These are phyloP conservation scores for Coemansia brasiliensis DNA, from an alignment of 192 early-diverging fungal genomes.

Conservation along the genomic window DNA sequence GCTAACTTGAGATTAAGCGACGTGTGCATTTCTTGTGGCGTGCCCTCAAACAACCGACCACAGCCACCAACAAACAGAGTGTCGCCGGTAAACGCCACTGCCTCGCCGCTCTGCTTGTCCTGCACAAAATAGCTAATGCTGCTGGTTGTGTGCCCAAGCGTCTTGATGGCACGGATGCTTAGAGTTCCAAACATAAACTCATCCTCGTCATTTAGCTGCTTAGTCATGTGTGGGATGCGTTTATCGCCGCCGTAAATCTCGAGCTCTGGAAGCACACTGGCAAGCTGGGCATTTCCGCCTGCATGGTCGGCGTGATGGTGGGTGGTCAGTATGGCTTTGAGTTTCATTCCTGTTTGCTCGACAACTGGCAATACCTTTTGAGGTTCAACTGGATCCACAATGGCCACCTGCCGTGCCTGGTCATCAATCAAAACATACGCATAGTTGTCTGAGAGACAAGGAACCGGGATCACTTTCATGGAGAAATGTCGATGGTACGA, in stretches of 20 bases:
- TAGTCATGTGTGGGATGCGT: constrained; percentile 78
- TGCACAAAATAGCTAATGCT: constrained; percentile 82
- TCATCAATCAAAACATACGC: constrained; percentile 80
- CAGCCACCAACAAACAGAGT: constrained; percentile 83
- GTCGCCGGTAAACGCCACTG: constrained; percentile 87
- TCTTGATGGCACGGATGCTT: constrained; percentile 69
- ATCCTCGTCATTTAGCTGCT: constrained; percentile 68
- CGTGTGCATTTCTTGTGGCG: constrained; percentile 78
- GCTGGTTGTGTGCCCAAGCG: constrained; percentile 85
- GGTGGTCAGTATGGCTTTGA: constrained; percentile 64
- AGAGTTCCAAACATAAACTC: constrained; percentile 77
- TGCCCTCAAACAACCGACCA: constrained; percentile 94
- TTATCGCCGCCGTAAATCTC: constrained; percentile 84
- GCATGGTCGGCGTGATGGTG: constrained; percentile 94
- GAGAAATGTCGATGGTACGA: background rate
- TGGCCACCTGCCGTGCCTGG: constrained; percentile 63
- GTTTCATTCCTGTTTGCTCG: constrained; percentile 21
- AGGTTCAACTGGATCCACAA: constrained; percentile 87
- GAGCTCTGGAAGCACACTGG: constrained; percentile 59
- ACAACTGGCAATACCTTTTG: constrained; percentile 64
- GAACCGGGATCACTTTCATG: constrained; percentile 51
- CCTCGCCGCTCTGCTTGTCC: constrained; percentile 56
- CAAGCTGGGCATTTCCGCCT: constrained; percentile 70
- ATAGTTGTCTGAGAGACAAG: constrained; percentile 82
- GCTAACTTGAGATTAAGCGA: constrained; percentile 71